Percentiles rank a stretch among this genome's conserved stretches.
phyloP scores from a whole-genome alignment of 495 filamentous ascomycete species.

The Lepidopterella palustris region DNA sequence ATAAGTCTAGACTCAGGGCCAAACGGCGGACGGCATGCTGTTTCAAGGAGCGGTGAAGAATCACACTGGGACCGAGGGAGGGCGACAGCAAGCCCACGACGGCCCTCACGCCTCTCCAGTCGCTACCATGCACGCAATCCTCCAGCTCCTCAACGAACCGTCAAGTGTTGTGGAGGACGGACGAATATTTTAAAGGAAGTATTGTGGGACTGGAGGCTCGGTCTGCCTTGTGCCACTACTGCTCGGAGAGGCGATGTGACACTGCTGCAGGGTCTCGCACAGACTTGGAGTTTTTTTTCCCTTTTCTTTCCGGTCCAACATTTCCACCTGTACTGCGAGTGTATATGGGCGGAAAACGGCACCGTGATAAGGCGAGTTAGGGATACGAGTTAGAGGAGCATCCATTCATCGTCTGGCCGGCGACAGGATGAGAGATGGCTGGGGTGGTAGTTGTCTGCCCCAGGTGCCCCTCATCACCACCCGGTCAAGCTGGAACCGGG shows the following conservation, averaged over 20 bases:
- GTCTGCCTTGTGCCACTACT: neutral
- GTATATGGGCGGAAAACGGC: no score
- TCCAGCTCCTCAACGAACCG: neutral
- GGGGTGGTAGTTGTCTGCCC: neutral
- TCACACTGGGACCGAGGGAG: slow-evolving; percentile 8
- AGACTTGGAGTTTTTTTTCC: neutral
- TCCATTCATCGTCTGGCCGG: no score
- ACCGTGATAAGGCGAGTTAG: neutral
- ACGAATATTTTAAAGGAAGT: no score
- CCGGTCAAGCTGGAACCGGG: neutral
- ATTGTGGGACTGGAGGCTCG: neutral
- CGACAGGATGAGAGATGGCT: no score
- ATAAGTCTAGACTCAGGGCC: neutral
- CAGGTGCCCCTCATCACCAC: neutral
- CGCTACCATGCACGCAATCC: neutral
- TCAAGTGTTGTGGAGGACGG: neutral
- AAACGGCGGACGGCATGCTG: neutral
- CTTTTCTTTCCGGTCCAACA: neutral
- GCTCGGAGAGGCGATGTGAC: neutral
- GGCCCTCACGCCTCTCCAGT: neutral
- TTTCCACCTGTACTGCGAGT: neutral
- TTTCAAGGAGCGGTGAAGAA: slow-evolving; percentile 26
- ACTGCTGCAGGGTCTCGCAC: neutral
- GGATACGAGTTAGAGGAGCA: no score
- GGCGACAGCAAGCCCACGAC: neutral